Evolutionary conservation across 1,284 basidiomycete species (phyloP), one percentile per base, ranked within the genome.

Genomic region (Puccinia horiana): DNA sequence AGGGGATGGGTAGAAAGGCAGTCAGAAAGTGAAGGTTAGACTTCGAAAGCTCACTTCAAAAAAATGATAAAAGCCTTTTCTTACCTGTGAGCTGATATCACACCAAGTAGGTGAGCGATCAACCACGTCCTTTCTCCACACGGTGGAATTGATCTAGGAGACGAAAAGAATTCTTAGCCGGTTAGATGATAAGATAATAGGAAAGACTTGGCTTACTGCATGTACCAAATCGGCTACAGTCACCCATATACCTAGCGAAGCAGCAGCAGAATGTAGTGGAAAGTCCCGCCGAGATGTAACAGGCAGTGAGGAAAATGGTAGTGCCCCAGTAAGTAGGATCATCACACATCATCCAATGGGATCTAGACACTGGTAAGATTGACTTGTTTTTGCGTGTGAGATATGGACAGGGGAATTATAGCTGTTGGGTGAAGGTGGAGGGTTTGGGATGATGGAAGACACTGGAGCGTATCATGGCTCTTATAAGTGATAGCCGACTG

Each of bases 11-110:
- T 58, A n/a, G 12, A 14, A 72, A 35, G n/a, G 9, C n/a, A 32
- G 69, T 70, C 49, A 52, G 26, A 16, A 35, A 73, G 65, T 23
- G 8, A 8, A n/a, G 29, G 67, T 29, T 35, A 35, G 42, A 72
- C 2, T 47, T 4, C n/a, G 49, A 29, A 23, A 1, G 65, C 26
- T n/a, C n/a, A 29, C 37, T 35, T 42, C 29, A 16, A 70, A 70
- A 16, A 42, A n/a, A 8, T 40, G 23, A 14, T 23, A n/a, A 40
- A 35, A 65, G 9, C 14, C 6, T 16, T 69, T 8, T 40, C 70
- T 81, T 72, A 81, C 78, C 69, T 81, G 67, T 12, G 78, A 81
- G 56, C 54, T 81, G 32, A 81, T 58, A 63, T 81, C 78, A 52
- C 78, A 81, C 78, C 78, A 81, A 61, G 37, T 61, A 11, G 78